Percentiles rank a stretch among this genome's conserved stretches.
These are phyloP conservation scores for Aspergillus olivimuriae DNA, from an alignment of 495 filamentous ascomycete species.

Conservation along the genomic window DNA sequence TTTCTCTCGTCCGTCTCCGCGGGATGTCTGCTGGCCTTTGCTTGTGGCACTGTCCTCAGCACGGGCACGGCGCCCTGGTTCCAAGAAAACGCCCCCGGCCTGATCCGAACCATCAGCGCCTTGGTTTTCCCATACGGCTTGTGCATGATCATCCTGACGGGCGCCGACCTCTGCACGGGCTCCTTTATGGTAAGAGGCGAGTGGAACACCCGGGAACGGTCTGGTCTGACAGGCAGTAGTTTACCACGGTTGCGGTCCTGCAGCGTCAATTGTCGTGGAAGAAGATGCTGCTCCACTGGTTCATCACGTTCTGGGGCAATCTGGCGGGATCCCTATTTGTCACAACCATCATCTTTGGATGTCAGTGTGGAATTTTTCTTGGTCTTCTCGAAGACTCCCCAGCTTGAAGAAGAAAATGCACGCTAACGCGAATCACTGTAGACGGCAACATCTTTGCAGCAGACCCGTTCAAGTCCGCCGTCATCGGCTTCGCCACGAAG, in stretches of 20 bases:
- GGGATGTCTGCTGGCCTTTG: slow-evolving; percentile 48
- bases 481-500: slow-evolving; percentile 44
- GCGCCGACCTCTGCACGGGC: slow-evolving; percentile 54
- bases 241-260: slow-evolving; percentile 47
- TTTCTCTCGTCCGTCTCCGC: slow-evolving; percentile 49
- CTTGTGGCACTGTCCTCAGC: slow-evolving; percentile 44
- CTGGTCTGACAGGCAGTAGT: slow-evolving; percentile 22
- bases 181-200: slow-evolving; percentile 45
- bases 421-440: slow-evolving; percentile 14
- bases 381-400: too few species aligned
- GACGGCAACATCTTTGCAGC: slow-evolving; percentile 51
- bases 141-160: slow-evolving; percentile 53
- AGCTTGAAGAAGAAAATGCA: too few species aligned
- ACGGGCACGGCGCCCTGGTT: slow-evolving; percentile 54
- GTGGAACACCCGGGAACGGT: too few species aligned
- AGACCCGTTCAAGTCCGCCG: slow-evolving; percentile 43
- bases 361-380: slow-evolving; percentile 27
- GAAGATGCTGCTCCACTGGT: slow-evolving; percentile 49
- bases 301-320: slow-evolving; percentile 55
- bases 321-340: slow-evolving; percentile 54
- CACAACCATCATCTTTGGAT: slow-evolving; percentile 52
- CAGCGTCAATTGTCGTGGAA: slow-evolving; percentile 44
- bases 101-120: slow-evolving; percentile 50
- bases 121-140: slow-evolving; percentile 55
- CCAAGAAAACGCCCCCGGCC: slow-evolving; percentile 51